These are phyloP conservation scores for Metarhizium album DNA, from an alignment of 2,329 filamentous ascomycete genomes.

Conservation along the genomic window DNA sequence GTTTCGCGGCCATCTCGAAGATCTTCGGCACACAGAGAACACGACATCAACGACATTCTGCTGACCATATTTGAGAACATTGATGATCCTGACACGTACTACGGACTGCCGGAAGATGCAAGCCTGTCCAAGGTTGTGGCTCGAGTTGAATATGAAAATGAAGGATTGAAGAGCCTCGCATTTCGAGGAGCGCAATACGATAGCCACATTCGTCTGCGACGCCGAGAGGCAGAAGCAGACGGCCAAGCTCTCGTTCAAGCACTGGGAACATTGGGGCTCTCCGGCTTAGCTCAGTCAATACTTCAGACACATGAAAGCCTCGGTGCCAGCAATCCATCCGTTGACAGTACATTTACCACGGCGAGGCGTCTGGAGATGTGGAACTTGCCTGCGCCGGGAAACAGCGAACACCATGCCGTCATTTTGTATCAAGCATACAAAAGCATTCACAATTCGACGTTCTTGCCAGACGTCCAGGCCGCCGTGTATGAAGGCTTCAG, in stretches of 20 bases:
- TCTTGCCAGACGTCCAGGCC: conserved; percentile 39
- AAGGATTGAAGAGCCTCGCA: conserved; percentile 76
- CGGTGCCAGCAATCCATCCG: conserved; percentile 44
- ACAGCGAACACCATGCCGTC: conserved; percentile 51
- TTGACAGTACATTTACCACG: conserved; percentile 66
- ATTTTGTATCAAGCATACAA: conserved; percentile 75
- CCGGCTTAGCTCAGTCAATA: conserved; percentile 75
- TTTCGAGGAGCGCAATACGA: conserved; percentile 90
- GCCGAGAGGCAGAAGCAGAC: conserved; percentile 46
- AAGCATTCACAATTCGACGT: conserved; percentile 57
- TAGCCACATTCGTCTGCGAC: conserved; percentile 59
- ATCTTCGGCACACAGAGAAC: conserved; percentile 46
- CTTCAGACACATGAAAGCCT: conserved; percentile 55
- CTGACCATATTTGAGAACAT: conserved; percentile 82
- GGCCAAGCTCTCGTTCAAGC: conserved; percentile 63
- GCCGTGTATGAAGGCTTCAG: conserved; percentile 55
- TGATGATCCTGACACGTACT: conserved; percentile 93
- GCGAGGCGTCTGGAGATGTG: conserved; percentile 80
- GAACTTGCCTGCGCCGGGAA: conserved; percentile 69
- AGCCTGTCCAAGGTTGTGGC: conserved; percentile 68
- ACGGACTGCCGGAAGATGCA: conserved; percentile 72
- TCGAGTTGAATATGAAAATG: conserved; percentile 78
- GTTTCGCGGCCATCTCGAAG: conserved; percentile 49
- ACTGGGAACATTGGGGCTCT: conserved; percentile 69
- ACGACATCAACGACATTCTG: conserved; percentile 56